Evolutionary conservation across 768 basidiomycete genomes (phyloP).

Genomic region (Auriscalpium orientale): DNA sequence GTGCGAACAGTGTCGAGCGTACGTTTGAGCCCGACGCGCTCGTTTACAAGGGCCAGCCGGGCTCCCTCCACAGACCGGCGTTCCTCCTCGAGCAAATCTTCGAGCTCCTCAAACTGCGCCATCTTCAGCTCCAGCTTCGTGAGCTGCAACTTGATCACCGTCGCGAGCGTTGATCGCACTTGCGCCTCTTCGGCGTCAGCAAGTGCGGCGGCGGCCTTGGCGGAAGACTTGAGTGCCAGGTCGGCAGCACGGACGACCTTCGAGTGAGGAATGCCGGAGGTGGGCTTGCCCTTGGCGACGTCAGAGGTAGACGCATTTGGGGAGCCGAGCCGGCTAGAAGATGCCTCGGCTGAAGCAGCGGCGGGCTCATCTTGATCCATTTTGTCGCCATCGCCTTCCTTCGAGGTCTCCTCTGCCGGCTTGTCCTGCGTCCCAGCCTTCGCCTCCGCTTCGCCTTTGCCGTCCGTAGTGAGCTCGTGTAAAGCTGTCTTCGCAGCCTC

Average conservation of each 20-base stretch:
- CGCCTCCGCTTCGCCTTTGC: slow-evolving; percentile 26
- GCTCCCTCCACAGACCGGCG: slow-evolving; percentile 77
- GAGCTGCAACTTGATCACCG: slow-evolving; percentile 75
- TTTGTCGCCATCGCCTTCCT: slow-evolving; percentile 28
- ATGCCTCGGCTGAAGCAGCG: slow-evolving; percentile 7
- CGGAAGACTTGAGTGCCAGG: slow-evolving; percentile 84
- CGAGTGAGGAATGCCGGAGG: slow-evolving; percentile 51
- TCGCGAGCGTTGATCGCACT: slow-evolving; percentile 70
- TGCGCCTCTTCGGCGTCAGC: slow-evolving; percentile 78
- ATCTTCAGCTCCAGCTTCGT: slow-evolving; percentile 94
- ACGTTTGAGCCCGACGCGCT: slow-evolving; percentile 64
- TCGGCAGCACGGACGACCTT: slow-evolving; percentile 77
- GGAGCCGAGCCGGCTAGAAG: slow-evolving; percentile 12
- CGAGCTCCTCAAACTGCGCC: slow-evolving; percentile 89
- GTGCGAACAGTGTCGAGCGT: slow-evolving; percentile 59
- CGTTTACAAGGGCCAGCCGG: slow-evolving; percentile 70
- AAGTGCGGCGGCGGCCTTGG: slow-evolving; percentile 73
- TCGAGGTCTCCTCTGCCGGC: slow-evolving; percentile 19
- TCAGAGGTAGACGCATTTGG: slow-evolving; percentile 25
- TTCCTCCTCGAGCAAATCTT: slow-evolving; percentile 88
- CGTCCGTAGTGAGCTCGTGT: slow-evolving; percentile 66
- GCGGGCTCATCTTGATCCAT: slow-evolving; percentile 17
- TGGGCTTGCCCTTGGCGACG: slow-evolving; percentile 27
- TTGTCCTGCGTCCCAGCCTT: slow-evolving; percentile 25
- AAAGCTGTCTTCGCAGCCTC: slow-evolving; percentile 90